Evolutionary conservation across 78 protist species (phyloP).

Genomic region (Dictyostelium purpureum): DNA sequence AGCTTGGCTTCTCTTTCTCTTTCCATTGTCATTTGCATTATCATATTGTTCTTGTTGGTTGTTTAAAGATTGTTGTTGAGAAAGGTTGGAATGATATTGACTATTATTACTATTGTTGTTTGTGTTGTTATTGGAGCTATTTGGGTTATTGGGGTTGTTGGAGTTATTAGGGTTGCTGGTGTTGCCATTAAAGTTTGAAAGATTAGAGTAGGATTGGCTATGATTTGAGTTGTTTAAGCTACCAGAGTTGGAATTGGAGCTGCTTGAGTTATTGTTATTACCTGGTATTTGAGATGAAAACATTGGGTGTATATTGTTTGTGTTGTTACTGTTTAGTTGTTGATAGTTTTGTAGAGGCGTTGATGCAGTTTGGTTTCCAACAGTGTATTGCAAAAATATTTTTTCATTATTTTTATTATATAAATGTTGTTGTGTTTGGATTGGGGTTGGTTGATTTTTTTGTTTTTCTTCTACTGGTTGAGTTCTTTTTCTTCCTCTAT

Average conservation of each 20-base stretch:
- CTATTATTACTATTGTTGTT: not conserved
- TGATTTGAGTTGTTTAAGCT: not conserved
- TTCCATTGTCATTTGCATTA: constrained; percentile 14
- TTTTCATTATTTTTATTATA: not conserved
- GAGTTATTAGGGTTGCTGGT: not conserved
- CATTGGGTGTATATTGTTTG: not conserved
- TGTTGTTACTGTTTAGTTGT: not conserved
- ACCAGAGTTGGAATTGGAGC: not conserved
- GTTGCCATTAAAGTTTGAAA: not conserved
- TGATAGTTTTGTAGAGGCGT: not conserved
- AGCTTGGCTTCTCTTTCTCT: not conserved
- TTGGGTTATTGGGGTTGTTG: not conserved
- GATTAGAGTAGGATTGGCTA: not conserved
- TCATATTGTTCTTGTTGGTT: not conserved
- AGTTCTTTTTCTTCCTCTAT: constrained; percentile 61
- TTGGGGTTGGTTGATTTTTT: constrained; percentile 1
- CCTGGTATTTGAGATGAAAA: not conserved
- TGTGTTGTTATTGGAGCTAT: not conserved
- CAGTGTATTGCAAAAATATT: not conserved
- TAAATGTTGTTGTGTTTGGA: constrained; percentile 12
- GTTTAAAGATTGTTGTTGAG: not conserved
- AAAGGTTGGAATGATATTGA: not conserved
- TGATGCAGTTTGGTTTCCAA: not conserved
- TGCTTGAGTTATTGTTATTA: not conserved
- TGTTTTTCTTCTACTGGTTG: constrained; percentile 18